Evolutionary conservation across 768 basidiomycete genomes (phyloP), one percentile per base, ranked within the genome.

Genomic region (Macrolepiota albuminosa): DNA sequence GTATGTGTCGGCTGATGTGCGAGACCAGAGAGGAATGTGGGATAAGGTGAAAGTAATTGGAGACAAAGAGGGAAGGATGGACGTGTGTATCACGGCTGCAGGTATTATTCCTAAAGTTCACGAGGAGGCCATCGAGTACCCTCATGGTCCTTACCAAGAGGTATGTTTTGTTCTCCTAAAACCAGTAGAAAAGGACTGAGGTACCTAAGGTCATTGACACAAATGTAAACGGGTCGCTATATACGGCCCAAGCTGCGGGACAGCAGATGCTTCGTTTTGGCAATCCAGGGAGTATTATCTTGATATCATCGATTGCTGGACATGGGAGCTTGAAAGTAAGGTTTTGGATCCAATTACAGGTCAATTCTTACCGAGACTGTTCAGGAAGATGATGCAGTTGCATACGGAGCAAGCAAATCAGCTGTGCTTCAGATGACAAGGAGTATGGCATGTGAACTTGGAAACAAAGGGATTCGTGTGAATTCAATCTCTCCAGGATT

Each of bases 381-480:
- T 4, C 33, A 59, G 58, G 58, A 40, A 24, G 58, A 59, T 5
- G 58, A 54, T 33, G 2, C 4, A 24, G 31, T 54, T 31, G 16
- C 86, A 16, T 91, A 91, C 72, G 88, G 89, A 71, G 77, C 81
- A 46, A 87, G 86, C 73, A 91, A 91, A 71, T 81, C 86, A 1
- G 89, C 84, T 4, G 86, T 91, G 21, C 72, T 90, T 43, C 89
- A 91, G 71, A 89, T 90, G 86, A 84, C 76, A 1, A 81, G 90
- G 54, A 88, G 85, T 69, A 85, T 91, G 86, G 89, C 89, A 6
- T 89, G 87, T 67, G 89, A 91, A 66, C 78, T 91, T 0, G 90
- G 86, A 1, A 72, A 67, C 46, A 74, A 84, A 68, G 72, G 76
- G 4, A 90, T 91, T 55, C 80, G 89, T 0, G 88, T 90, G 57